These are phyloP conservation scores for Ogataea corticis DNA, from an alignment of 805 yeast genomes.

Conservation along the genomic window DNA sequence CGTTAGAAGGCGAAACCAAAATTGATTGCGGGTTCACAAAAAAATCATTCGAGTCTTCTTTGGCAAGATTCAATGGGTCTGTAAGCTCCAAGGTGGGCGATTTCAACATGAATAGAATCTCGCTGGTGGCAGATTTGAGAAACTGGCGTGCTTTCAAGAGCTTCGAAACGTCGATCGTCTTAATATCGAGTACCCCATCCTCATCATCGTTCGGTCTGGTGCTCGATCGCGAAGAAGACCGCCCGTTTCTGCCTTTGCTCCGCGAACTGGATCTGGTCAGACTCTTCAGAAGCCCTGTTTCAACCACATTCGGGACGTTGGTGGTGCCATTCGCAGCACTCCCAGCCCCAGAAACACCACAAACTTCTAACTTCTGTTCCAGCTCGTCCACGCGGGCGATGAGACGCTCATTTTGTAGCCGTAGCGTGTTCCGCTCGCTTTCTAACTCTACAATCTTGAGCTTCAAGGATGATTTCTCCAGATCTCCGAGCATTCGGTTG, in stretches of 20 bases:
- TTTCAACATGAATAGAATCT: slow-evolving; percentile 36
- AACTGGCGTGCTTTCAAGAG: slow-evolving; percentile 36
- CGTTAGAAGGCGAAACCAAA: not conserved
- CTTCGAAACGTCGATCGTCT: slow-evolving; percentile 29
- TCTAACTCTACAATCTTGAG: slow-evolving; percentile 51
- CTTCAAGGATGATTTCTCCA: slow-evolving; percentile 53
- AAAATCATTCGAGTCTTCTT: slow-evolving; percentile 20
- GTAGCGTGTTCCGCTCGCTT: slow-evolving; percentile 49
- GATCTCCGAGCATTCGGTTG: slow-evolving; percentile 49
- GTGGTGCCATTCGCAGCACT: not conserved
- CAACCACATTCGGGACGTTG: slow-evolving; percentile 3
- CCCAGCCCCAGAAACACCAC: not conserved
- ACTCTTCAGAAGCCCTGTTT: slow-evolving; percentile 10
- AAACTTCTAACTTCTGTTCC: slow-evolving; percentile 30
- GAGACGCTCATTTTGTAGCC: slow-evolving; percentile 43
- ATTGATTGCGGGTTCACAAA: slow-evolving; percentile 13
- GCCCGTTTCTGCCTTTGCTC: slow-evolving; percentile 15
- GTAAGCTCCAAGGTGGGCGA: slow-evolving; percentile 35
- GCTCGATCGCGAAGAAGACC: not conserved
- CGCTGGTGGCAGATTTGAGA: slow-evolving; percentile 37
- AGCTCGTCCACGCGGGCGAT: slow-evolving; percentile 39
- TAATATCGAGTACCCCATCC: slow-evolving; percentile 18
- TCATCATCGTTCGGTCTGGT: slow-evolving; percentile 7
- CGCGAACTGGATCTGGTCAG: slow-evolving; percentile 10
- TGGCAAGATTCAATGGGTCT: slow-evolving; percentile 27